Conservation (phyloP, 1,284 basidiomycete genomes). For the Cryptococcus wingfieldii region DNA sequence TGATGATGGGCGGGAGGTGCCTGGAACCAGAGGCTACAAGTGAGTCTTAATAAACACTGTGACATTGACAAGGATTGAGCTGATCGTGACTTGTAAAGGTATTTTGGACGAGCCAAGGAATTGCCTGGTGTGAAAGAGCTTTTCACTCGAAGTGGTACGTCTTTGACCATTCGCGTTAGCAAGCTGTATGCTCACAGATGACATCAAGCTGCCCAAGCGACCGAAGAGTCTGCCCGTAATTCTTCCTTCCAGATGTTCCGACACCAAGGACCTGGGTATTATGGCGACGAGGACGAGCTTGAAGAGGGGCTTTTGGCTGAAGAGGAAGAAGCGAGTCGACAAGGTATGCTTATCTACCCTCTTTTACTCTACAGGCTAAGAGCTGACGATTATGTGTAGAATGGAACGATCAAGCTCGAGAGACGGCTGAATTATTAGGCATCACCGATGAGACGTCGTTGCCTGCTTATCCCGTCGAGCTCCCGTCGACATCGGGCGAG, state of each 20-base stretch:
- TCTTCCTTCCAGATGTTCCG: conserved; percentile 83
- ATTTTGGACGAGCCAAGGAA: conserved; percentile 95
- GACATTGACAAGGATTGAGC: neutral
- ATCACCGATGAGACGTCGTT: conserved; percentile 5
- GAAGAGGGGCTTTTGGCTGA: conserved; percentile 66
- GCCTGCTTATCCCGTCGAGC: conserved; percentile 13
- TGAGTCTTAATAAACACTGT: conserved; percentile 48
- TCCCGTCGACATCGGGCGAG: conserved; percentile 6
- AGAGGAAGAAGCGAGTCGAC: conserved; percentile 67
- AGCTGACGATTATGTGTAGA: conserved; percentile 50
- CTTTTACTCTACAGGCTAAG: neutral
- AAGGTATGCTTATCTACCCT: conserved; percentile 55
- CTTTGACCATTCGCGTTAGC: neutral
- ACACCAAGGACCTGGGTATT: conserved; percentile 82
- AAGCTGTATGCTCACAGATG: neutral
- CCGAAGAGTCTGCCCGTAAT: conserved; percentile 67
- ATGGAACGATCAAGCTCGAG: conserved; percentile 59
- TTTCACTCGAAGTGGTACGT: conserved; percentile 72
- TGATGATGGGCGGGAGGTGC: conserved; percentile 86
- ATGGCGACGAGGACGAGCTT: conserved; percentile 83
- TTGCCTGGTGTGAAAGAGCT: conserved; percentile 93
- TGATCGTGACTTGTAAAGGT: conserved; percentile 53
- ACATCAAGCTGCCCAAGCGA: conserved; percentile 62
- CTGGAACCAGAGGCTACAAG: conserved; percentile 98
- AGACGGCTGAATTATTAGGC: conserved; percentile 21